Evolutionary conservation across 345 rosid genomes (phyloP).

Genomic region (Clarkia xantiana): DNA sequence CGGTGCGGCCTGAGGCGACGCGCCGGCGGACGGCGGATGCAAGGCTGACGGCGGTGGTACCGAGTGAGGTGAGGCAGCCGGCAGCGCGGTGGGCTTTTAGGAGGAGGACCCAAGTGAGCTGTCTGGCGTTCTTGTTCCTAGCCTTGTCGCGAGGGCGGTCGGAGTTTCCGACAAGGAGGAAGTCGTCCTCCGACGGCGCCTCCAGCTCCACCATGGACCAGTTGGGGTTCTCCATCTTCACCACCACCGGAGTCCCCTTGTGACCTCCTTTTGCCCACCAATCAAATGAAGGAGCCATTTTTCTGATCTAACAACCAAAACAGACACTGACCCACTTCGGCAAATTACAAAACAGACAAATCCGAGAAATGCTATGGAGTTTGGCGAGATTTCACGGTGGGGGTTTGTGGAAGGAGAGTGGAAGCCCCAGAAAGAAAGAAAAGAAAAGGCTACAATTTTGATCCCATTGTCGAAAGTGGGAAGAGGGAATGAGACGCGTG

Average conservation of each 20-base stretch:
- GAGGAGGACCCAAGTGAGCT: conserved; percentile 95
- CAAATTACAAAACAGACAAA: not conserved
- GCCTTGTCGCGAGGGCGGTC: conserved; percentile 27
- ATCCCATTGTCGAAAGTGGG: too few relatives aligned
- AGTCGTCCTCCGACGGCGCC: conserved; percentile 63
- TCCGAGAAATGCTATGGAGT: too few relatives aligned
- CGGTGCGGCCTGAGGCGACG: conserved; percentile 64
- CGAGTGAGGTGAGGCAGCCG: conserved; percentile 76
- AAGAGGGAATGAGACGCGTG: conserved; percentile 23
- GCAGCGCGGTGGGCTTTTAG: conserved; percentile 91
- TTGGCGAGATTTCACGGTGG: too few relatives aligned
- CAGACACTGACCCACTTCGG: not conserved
- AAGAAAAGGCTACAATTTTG: too few relatives aligned
- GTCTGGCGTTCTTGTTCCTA: conserved; percentile 80
- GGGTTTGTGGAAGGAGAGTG: too few relatives aligned
- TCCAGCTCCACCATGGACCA: conserved; percentile 97
- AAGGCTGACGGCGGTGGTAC: conserved; percentile 46
- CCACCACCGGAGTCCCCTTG: conserved; percentile 91
- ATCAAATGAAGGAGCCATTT: conserved; percentile 66
- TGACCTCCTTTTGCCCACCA: conserved; percentile 74
- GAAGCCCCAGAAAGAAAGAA: too few relatives aligned
- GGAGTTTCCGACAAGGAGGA: conserved; percentile 23
- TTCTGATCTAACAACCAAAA: conserved; percentile 1
- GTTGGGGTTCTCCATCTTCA: conserved; percentile 95
- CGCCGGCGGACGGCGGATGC: conserved; percentile 62